Conservation (phyloP, 176 grass and related monocot species). For the Alloteropsis semialata region DNA sequence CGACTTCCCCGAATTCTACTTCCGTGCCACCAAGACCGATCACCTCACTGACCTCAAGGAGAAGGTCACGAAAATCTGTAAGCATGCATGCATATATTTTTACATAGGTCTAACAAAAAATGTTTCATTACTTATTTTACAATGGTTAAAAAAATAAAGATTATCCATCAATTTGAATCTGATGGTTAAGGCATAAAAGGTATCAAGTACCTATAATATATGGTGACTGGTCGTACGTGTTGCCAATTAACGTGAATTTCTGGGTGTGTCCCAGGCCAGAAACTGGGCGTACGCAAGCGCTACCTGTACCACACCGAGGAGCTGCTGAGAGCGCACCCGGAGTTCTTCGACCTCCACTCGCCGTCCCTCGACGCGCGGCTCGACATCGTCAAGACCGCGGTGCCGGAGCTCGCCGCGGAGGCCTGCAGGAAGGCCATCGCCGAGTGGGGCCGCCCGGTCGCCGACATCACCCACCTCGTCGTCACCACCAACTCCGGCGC, state of each 20-base stretch:
- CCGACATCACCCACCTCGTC: slow-evolving; percentile 64
- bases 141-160: too few relatives aligned
- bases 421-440: slow-evolving; percentile 48
- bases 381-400: slow-evolving; percentile 33
- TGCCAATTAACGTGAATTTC: too few relatives aligned
- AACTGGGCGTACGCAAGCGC: slow-evolving; percentile 26
- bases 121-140: too few relatives aligned
- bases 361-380: slow-evolving; percentile 44
- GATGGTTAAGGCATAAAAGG: too few relatives aligned
- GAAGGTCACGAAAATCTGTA: slow-evolving; percentile 61
- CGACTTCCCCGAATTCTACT: slow-evolving; percentile 69
- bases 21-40: slow-evolving; percentile 73
- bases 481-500: slow-evolving; percentile 56
- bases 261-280: slow-evolving; percentile 15
- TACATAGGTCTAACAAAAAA: too few relatives aligned
- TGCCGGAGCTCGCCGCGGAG: slow-evolving; percentile 48
- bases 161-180: too few relatives aligned
- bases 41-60: slow-evolving; percentile 63
- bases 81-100: too few relatives aligned
- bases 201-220: too few relatives aligned
- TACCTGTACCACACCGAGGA: slow-evolving; percentile 43
- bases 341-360: slow-evolving; percentile 17
- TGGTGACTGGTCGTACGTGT: too few relatives aligned
- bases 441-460: slow-evolving; percentile 47
- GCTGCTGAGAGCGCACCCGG: slow-evolving; percentile 27